Evolutionary conservation across 306 rosid genomes (phyloP).

Genomic region (Rosa multiflora): DNA sequence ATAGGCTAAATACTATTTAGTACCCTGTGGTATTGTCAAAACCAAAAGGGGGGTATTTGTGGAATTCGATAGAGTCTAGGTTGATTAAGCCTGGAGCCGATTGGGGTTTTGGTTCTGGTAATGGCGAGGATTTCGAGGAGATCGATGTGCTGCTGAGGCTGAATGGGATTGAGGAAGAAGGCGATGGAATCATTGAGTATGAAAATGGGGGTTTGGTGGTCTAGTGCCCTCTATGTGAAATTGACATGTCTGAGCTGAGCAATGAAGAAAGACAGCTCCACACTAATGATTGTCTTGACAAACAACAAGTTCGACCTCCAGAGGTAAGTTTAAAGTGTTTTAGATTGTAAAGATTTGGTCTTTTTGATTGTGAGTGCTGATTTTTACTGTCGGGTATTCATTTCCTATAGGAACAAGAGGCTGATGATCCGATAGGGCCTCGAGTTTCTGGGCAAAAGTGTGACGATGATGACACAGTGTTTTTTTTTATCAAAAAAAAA

Average conservation of each 20-base stretch:
- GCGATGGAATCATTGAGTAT: conserved; percentile 19
- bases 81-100: conserved; percentile 36
- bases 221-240: conserved; percentile 71
- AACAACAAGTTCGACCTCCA: conserved; percentile 35
- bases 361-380: neutral
- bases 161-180: conserved; percentile 22
- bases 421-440: conserved; percentile 31
- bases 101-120: conserved; percentile 15
- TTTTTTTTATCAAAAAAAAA: no score
- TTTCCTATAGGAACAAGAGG: conserved; percentile 14
- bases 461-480: no score
- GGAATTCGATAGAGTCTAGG: conserved; percentile 74
- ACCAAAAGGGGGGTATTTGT: conserved; percentile 30
- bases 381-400: neutral
- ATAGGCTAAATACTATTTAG: no score
- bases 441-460: conserved; percentile 23
- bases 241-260: conserved; percentile 63
- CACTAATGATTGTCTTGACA: conserved; percentile 72
- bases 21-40: no score
- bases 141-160: conserved; percentile 57
- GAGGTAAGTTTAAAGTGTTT: conserved; percentile 35
- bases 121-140: conserved; percentile 26
- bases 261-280: conserved; percentile 61
- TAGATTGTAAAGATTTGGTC: neutral
- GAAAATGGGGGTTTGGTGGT: conserved; percentile 26